Evolutionary conservation across 495 filamentous ascomycete species (phyloP), one percentile per base, ranked within the genome.

Genomic region (Pyrenopolyporus hunteri): DNA sequence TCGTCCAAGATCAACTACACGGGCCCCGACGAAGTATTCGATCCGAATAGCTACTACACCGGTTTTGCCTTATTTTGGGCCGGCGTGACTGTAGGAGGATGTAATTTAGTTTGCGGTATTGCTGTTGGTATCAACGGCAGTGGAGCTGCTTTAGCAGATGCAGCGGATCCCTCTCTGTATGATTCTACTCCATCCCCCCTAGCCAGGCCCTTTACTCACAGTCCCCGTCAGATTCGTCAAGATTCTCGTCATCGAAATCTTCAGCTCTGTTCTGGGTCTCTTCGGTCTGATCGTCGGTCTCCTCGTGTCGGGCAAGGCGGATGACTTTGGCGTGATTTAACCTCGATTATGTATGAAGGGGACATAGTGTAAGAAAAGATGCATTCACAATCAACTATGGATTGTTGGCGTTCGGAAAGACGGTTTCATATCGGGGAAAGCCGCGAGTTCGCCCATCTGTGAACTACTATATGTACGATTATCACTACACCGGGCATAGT

Each of bases 191-290:
- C 4, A 3, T 17, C 0, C 6, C 44, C 14, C 22, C 11, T 51
- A 14, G 23, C 20, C 11, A 31, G n/a, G 5, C 39, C 7, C 16
- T 39, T 61, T 47, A 10, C 62, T 76, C 64, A 74, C 64, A n/a
- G 43, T 42, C 39, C 10, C 55, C 52, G 40, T 62, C 54, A 97
- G 92, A 44, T 99, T 99, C 77, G 93, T 99, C 75, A 97, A 96
- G 80, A 96, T 98, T 67, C 87, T 99, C 33, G 93, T 99, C 63
- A 92, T 99, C 67, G 95, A 99, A 77, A 99, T 99, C 73, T 99
- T 99, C 81, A 97, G 94, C 70, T 98, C 94, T 5, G 92, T 99
- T 14, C 80, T 99, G 11, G 95, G 95, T 51, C 83, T 99, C n/a
- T 99, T 99, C 71, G 95, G 95, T 48, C 79, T 99, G 48, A 99